Base-by-base conservation (phyloP, 2,329 filamentous ascomycete genomes). In the Onygenales sp. region DNA sequence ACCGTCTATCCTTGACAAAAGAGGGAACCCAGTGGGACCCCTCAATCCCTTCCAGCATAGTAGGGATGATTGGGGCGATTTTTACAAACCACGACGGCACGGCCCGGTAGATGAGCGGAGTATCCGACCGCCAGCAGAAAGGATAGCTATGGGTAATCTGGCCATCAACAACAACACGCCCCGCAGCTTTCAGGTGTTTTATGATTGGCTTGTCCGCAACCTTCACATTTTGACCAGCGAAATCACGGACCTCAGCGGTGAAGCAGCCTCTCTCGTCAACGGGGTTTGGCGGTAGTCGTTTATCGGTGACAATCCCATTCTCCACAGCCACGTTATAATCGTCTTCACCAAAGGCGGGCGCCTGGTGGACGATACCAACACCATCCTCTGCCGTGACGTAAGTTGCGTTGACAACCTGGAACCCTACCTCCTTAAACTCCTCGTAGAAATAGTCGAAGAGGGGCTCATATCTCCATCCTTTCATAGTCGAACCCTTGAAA, bases 21-120 rank as follows among this genome's bases (percentile, higher is more conserved):
- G 80, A 83, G 1, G 92, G 92, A 1, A 95, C 89, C 92, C 92
- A 97, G 66, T 94, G 87, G 6, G 90, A 93, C 11, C 81, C 80
- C 64, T 95, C 86, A 55, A 96, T 91, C 60, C 92, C 93, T 62
- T 88, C 77, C n/a, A 96, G 77, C 85, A 97, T 92, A 59, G 91
- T 76, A 1, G 90, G 89, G 50, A 95, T 83, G 61, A 90, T 86
- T 55, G 87, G 81, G 14, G 85, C 82, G 46, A 96, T 88, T 68
- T 88, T 88, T 63, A 97, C 86, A 67, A 96, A 96, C 92, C 92
- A 97, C 0, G 90, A 89, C 7, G 91, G 88, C 14, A 96, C 89
- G 31, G 92, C 89, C 59, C 87, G 83, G 72, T 95, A 93, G 62
- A 97, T 95, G 57, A 97, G 78, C 33, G 90, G 92, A 0, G 88